These are phyloP conservation scores for Rhizopus arrhizus DNA, from an alignment of 371 early-diverging fungal genomes.

Conservation along the genomic window DNA sequence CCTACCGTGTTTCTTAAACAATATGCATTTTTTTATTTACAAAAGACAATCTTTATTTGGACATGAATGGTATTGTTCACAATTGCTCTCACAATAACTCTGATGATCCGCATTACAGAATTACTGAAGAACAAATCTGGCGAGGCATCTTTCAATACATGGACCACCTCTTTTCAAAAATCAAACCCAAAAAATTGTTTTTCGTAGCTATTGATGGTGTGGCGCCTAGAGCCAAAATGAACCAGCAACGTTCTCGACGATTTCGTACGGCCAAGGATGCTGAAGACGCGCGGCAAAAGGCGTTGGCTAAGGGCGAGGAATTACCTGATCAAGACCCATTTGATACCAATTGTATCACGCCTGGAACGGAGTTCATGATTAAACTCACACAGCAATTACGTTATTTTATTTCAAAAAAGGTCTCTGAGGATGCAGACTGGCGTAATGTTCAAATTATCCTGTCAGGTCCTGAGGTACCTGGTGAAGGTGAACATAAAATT, in stretches of 20 bases:
- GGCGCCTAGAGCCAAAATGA: constrained; percentile 99
- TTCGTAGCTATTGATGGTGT: constrained; percentile 98
- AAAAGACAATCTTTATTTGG: constrained; percentile 92
- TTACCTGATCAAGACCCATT: constrained; percentile 80
- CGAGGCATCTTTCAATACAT: constrained; percentile 94
- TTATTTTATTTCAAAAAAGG: constrained; percentile 90
- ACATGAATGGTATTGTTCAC: constrained; percentile 99
- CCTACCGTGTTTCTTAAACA: no score
- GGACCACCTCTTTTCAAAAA: constrained; percentile 90
- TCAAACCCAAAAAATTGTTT: constrained; percentile 93
- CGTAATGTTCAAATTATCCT: constrained; percentile 86
- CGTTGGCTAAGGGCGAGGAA: constrained; percentile 66
- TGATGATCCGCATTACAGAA: constrained; percentile 70
- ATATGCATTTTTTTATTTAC: background rate
- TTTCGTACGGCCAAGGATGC: constrained; percentile 94
- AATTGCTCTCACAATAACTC: constrained; percentile 97
- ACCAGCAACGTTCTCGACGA: constrained; percentile 98
- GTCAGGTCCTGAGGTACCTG: constrained; percentile 95
- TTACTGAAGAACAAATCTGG: constrained; percentile 94
- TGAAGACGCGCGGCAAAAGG: constrained; percentile 64
- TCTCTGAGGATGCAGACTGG: constrained; percentile 92
- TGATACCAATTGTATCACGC: constrained; percentile 99
- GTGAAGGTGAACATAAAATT: constrained; percentile 99
- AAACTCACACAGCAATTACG: constrained; percentile 81
- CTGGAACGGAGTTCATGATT: constrained; percentile 99